These are phyloP conservation scores for Kwoniella sp. DNA, from an alignment of 768 basidiomycete genomes.

Conservation along the genomic window DNA sequence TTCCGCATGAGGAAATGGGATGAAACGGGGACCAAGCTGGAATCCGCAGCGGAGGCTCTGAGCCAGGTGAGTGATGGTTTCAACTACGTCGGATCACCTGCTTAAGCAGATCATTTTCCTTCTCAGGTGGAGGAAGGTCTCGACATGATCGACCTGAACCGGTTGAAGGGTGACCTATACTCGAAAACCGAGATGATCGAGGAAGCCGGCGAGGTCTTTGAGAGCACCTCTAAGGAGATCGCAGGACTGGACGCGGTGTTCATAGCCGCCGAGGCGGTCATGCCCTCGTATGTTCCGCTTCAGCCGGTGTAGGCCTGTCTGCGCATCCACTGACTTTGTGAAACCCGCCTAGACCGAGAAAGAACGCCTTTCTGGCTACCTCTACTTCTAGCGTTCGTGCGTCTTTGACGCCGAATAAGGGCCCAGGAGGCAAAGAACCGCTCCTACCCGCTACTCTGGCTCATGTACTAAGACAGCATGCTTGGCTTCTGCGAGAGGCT, in stretches of 20 bases:
- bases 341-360: constrained; percentile 15
- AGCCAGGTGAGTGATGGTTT: constrained; percentile 6
- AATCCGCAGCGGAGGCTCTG: constrained; percentile 20
- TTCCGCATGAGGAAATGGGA: constrained; percentile 55
- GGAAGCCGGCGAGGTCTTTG: constrained; percentile 59
- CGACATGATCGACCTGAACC: constrained; percentile 30
- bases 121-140: constrained; percentile 29
- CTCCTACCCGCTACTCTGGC: constrained; percentile 29
- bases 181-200: constrained; percentile 49
- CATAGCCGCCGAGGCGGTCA: constrained; percentile 28
- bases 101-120: constrained; percentile 2
- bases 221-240: constrained; percentile 31
- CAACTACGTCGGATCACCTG: neutral
- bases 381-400: constrained; percentile 10
- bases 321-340: neutral
- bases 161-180: constrained; percentile 34
- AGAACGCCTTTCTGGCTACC: constrained; percentile 4
- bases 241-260: constrained; percentile 55
- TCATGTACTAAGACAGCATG: constrained; percentile 41
- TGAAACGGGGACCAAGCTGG: constrained; percentile 51
- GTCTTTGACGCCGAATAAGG: constrained; percentile 2
- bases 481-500: constrained; percentile 27
- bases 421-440: constrained; percentile 17
- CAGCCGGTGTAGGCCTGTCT: neutral
- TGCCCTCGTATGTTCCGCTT: constrained; percentile 28